Base-by-base conservation (phyloP, 176 grass and related monocot species). In the Bromus sterilis region DNA sequence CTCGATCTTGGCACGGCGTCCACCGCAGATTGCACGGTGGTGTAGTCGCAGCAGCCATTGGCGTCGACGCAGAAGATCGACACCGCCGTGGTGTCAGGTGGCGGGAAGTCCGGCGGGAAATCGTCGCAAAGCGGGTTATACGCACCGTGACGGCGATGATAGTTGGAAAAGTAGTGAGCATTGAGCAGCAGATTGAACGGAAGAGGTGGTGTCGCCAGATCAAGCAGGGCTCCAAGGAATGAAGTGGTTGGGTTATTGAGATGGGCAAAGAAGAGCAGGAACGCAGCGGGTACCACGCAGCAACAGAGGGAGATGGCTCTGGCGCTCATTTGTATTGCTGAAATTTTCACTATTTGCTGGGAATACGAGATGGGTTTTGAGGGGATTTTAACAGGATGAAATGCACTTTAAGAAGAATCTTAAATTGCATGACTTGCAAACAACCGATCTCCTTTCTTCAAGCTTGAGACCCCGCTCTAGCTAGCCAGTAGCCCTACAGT, bases 341-440 rank as follows among this genome's bases (percentile, higher is more conserved):
- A 59, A 78, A 10, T 20, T 31, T 25, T 56, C 63, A 74, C 69
- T n/a, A 71, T 65, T 70, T 6, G 32, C 68, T 51, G 24, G 10
- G 43, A 82, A 68, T 66, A n/a, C 44, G 21, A 65, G 65, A 21
- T 59, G 76, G 43, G 39, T 76, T 40, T 21, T 44, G 25, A 42
- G 73, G 63, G 55, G 11, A 9, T 83, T 71, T 84, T 72, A 90
- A 72, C 44, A 79, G 61, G 80, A 66, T 84, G 64, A 70, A 51
- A 63, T 80, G 51, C 41, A 66, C 84, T 81, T 91, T 71, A 63
- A 83, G 55, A 71, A 86, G 68, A 89, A 89, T 80, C 77, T 73
- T 93, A 84, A 72, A 84, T 79, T 61, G 86, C 82, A 89, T 89
- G 94, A 51, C 94, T 91, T 91, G 86, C 94, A 97, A 91, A 97